A percentile compares a stretch with the other conserved stretches of the same genome.
Evolutionary conservation across 306 rosid genomes (phyloP).

Genomic region (Adenanthera pavonina): DNA sequence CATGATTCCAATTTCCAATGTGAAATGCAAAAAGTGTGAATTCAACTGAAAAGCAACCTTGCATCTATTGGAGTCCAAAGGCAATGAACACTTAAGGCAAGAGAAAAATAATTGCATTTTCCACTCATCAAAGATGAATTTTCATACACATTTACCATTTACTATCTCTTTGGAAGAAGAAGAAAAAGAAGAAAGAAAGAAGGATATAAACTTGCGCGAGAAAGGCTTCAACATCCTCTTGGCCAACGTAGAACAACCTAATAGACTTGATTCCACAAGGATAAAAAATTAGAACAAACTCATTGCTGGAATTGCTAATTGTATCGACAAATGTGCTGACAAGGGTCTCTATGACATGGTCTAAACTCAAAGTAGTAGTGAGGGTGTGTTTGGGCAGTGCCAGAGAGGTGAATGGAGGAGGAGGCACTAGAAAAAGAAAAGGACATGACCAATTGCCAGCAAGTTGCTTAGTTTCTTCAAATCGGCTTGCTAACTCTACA

Average conservation of each 20-base stretch:
- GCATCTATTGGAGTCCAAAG: background rate
- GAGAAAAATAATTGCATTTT: background rate
- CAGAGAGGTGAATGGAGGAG: conserved; percentile 46
- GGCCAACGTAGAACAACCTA: conserved; percentile 89
- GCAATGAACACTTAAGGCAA: background rate
- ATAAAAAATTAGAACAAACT: conserved; percentile 91
- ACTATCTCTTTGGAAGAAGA: background rate
- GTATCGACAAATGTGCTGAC: conserved; percentile 83
- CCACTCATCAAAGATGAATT: background rate
- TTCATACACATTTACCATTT: background rate
- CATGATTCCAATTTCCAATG: background rate
- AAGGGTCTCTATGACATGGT: conserved; percentile 74
- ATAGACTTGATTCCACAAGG: conserved; percentile 77
- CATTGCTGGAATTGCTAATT: conserved; percentile 91
- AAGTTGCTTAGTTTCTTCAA: conserved; percentile 64
- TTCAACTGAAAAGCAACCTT: background rate
- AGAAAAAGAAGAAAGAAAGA: background rate
- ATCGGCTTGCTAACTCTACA: conserved; percentile 60
- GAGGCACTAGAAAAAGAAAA: conserved; percentile 35
- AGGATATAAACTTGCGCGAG: conserved; percentile 71
- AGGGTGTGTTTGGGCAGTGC: conserved; percentile 58
- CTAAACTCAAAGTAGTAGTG: conserved; percentile 70
- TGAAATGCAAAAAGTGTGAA: background rate
- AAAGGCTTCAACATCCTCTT: conserved; percentile 89
- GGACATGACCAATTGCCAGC: conserved; percentile 47